Evolutionary conservation across 192 early-diverging fungal species (phyloP).

Genomic region (Helicostylum pulchrum): DNA sequence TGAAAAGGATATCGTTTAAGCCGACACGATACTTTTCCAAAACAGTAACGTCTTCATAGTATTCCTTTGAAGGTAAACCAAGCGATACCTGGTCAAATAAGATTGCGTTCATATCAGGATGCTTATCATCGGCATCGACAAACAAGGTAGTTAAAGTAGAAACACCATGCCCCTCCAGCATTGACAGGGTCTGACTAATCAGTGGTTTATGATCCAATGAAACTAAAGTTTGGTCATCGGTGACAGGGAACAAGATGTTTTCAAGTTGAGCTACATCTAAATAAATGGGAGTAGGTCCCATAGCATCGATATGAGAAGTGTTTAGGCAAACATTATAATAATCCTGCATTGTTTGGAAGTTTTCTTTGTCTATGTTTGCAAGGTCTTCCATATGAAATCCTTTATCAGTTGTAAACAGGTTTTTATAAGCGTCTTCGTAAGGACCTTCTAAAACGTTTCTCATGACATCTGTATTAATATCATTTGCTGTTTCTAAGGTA

Average conservation of each 20-base stretch:
- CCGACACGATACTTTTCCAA: constrained; percentile 40
- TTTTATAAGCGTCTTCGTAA: constrained; percentile 28
- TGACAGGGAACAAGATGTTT: constrained; percentile 20
- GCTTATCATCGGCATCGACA: constrained; percentile 54
- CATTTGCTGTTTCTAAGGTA: constrained; percentile 17
- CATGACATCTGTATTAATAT: constrained; percentile 40
- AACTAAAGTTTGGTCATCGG: background rate
- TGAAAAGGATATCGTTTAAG: constrained; percentile 40
- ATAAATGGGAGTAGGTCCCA: constrained; percentile 40
- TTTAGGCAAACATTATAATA: constrained; percentile 58
- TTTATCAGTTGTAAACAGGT: constrained; percentile 8
- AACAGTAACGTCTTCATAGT: constrained; percentile 52
- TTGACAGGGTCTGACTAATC: constrained; percentile 7
- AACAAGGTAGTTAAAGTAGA: constrained; percentile 44
- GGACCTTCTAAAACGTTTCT: constrained; percentile 47
- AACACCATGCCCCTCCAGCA: background rate
- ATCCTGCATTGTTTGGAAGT: constrained; percentile 53
- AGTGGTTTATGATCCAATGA: background rate
- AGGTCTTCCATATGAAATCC: constrained; percentile 24
- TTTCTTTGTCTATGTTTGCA: constrained; percentile 43
- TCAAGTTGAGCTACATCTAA: constrained; percentile 35
- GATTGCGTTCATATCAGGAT: constrained; percentile 53
- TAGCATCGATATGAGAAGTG: constrained; percentile 33
- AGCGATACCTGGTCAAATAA: constrained; percentile 48
- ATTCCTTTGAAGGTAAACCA: constrained; percentile 63